Base-by-base conservation (phyloP, 1,284 basidiomycete genomes). In the Phellinidium pouzarii region DNA sequence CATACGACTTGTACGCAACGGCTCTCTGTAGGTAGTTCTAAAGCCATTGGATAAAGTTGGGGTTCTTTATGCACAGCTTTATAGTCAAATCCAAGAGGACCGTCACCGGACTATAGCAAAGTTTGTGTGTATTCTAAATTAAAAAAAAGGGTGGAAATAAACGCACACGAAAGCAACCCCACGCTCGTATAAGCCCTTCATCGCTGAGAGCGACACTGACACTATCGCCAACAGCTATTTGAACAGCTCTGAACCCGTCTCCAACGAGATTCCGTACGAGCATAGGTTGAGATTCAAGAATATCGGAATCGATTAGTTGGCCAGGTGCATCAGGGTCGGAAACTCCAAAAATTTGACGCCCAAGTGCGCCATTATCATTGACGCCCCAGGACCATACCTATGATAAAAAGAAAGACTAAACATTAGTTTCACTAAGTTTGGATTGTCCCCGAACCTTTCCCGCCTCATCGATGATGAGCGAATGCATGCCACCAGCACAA, bases 291-390 rank as follows among this genome's bases (percentile, higher is more conserved):
- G 75, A 71, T 64, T 82, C 80, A 34, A 76, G 67, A 52, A 76
- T 72, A 54, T 79, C 77, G 9, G 70, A 66, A 9, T 73, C 72
- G 44, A 74, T 64, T 2, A 58, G 60, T 44, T 68, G 54, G 12
- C 60, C 65, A 8, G 66, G 63, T 44, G 69, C 66, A 29, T 61
- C 62, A 62, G 59, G 59, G 36, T 74, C 68, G 9, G 68, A 63
- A 12, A 71, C 66, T 22, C 71, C 69, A 26, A 59, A 59, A 1
- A 76, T 78, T 31, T 64, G 53, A 52, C 78, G 66, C 19, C 79
- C 80, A 6, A 82, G 71, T 4, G 76, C 72, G 22, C 74, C 78
- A 56, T 77, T 74, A 64, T 82, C 80, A 64, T 82, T 81, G 63
- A 79, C 75, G 36, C 80, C 79, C 70, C 73, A 79, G 11, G 73